Base-by-base conservation (phyloP, 495 filamentous ascomycete species). In the Penicillium coffeae region DNA sequence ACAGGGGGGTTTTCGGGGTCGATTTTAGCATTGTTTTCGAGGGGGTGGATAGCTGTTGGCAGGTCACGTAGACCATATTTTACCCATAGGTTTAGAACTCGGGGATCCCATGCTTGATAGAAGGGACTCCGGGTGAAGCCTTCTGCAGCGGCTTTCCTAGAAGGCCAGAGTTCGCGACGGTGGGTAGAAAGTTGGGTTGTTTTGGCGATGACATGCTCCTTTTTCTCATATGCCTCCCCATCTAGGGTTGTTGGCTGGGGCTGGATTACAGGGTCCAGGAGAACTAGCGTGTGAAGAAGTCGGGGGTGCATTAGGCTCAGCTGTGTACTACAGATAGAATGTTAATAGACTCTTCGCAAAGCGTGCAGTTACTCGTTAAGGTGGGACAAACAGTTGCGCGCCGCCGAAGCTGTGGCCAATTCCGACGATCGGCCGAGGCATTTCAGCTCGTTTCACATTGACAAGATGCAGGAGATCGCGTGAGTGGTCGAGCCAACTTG, bases 331-430 rank as follows among this genome's bases (percentile, higher is more conserved):
- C 40, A 47, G 14, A 13, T 35, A 7, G 10, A 37, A 44, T 34
- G 27, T 54, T 43, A 48, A 43, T 18, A n/a, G n/a, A n/a, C n/a
- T n/a, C n/a, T n/a, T n/a, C n/a, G 33, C 38, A 16, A 16, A 2
- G 14, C 32, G 19, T 48, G 21, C 41, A 16, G 21, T 8, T 30
- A 10, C 25, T 8, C 19, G 20, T 32, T 33, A 12, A 13, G 46
- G 37, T 34, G 43, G 39, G 27, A 59, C 70, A 57, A 18, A 78
- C 70, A 80, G 77, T 42, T 87, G 78, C 60, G 78, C 79, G 50
- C 79, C 91, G 54, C 93, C 93, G 76, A 90, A 86, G 62, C 87
- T 92, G 68, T 98, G 93, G 16, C 93, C 93, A 3, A 98, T 63
- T 21, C 91, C 93, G 47, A 96, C 69, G n/a, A 96, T 68, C 4